Conservation (phyloP, 2,329 filamentous ascomycete species). For the Colletotrichum melonis region DNA sequence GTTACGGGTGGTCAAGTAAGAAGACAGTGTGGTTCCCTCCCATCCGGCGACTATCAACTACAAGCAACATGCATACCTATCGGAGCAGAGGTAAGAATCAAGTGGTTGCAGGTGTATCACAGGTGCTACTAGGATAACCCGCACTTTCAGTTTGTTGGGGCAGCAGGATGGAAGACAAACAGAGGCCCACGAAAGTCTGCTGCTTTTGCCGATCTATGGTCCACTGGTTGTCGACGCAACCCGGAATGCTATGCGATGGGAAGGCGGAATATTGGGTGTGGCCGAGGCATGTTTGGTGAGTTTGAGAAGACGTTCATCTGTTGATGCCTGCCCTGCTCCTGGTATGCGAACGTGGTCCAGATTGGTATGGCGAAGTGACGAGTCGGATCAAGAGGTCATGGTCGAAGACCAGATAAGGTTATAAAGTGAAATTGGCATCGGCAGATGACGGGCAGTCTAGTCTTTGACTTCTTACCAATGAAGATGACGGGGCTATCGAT, state of each 20-base stretch:
- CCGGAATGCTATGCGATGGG: background rate
- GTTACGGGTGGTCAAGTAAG: background rate
- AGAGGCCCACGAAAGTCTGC: background rate
- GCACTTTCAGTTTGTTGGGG: slow-evolving; percentile 20
- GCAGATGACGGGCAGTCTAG: background rate
- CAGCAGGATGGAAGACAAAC: background rate
- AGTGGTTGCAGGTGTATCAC: background rate
- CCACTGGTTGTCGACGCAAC: background rate
- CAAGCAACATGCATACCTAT: background rate
- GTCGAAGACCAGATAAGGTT: slow-evolving; percentile 8
- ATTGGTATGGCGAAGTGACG: background rate
- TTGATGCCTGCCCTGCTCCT: background rate
- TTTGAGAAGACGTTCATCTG: background rate
- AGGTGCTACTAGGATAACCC: background rate
- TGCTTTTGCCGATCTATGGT: background rate
- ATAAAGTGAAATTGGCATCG: background rate
- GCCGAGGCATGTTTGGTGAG: background rate
- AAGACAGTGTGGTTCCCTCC: background rate
- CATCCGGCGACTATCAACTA: background rate
- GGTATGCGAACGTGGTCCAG: background rate
- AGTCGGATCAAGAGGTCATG: background rate
- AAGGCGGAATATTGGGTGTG: background rate
- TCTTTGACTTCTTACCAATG: background rate
- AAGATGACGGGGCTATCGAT: background rate
- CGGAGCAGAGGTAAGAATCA: background rate